These are phyloP conservation scores for Mycena venus DNA, from an alignment of 768 basidiomycete species.

Conservation along the genomic window DNA sequence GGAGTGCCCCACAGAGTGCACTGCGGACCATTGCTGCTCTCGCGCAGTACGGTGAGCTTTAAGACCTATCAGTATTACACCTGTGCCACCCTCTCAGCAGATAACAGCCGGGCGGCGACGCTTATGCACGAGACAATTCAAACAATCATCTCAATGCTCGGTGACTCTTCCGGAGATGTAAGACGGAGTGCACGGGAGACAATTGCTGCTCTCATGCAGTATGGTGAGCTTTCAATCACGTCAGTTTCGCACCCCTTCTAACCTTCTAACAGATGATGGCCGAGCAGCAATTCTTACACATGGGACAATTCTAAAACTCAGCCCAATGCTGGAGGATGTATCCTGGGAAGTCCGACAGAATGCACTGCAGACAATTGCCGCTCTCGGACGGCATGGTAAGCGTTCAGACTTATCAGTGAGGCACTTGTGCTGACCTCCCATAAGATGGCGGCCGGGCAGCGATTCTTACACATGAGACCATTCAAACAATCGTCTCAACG, in stretches of 20 bases:
- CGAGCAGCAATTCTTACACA: not conserved
- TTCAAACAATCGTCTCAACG: not conserved
- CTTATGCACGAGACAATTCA: not conserved
- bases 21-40: not conserved
- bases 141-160: not conserved
- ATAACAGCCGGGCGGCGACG: not conserved
- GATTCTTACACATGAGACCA: not conserved
- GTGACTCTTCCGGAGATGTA: not conserved
- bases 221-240: not conserved
- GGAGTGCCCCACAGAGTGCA: not conserved
- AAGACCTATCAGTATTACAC: not conserved
- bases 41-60: not conserved
- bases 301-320: not conserved
- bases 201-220: not conserved
- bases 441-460: not conserved
- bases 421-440: not conserved
- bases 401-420: not conserved
- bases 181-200: not conserved
- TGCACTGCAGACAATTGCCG: not conserved
- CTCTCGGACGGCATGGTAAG: not conserved
- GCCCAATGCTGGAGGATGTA: not conserved
- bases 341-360: not conserved
- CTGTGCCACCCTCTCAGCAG: not conserved
- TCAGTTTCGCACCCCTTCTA: too few relatives aligned
- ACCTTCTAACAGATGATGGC: too few relatives aligned